A percentile compares a stretch with the other conserved stretches of the same genome.
Evolutionary conservation across 352 stramenopile species (phyloP).

Genomic region (Phytopythium cucurbitacearum): DNA sequence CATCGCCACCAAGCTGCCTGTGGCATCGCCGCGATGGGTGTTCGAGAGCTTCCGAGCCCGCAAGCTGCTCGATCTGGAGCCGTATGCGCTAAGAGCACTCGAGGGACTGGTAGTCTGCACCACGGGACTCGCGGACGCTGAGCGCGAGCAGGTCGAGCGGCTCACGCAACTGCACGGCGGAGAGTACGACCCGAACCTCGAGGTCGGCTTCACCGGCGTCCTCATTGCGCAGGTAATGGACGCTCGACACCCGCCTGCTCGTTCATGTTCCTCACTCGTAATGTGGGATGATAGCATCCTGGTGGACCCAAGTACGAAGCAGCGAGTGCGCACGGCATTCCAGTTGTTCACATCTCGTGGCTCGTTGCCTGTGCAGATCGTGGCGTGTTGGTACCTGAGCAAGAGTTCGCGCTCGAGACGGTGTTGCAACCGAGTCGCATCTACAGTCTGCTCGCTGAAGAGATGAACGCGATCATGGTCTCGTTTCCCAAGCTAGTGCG

Average conservation of each 20-base stretch:
- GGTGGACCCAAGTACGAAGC: slow-evolving; percentile 66
- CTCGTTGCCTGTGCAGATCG: slow-evolving; percentile 63
- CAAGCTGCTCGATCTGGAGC: slow-evolving; percentile 28
- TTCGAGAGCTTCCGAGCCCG: slow-evolving; percentile 60
- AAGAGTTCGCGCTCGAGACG: slow-evolving; percentile 37
- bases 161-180: slow-evolving; percentile 35
- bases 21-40: slow-evolving; percentile 54
- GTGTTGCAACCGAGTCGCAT: slow-evolving; percentile 26
- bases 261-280: not conserved
- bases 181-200: slow-evolving; percentile 53
- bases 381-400: slow-evolving; percentile 34
- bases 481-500: slow-evolving; percentile 24
- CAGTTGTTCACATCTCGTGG: slow-evolving; percentile 69
- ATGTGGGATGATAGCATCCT: slow-evolving; percentile 13
- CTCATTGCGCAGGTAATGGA: slow-evolving; percentile 48
- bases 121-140: slow-evolving; percentile 44
- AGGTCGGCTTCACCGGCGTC: slow-evolving; percentile 52
- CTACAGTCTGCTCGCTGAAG: slow-evolving; percentile 32
- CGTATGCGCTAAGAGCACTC: slow-evolving; percentile 34
- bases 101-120: slow-evolving; percentile 69
- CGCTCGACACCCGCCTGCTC: not conserved
- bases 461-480: slow-evolving; percentile 27
- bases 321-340: slow-evolving; percentile 46
- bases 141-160: slow-evolving; percentile 48
- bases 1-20: slow-evolving; percentile 29